Base-by-base conservation (phyloP, 192 early-diverging fungal species). In the Entomortierella lignicola region DNA sequence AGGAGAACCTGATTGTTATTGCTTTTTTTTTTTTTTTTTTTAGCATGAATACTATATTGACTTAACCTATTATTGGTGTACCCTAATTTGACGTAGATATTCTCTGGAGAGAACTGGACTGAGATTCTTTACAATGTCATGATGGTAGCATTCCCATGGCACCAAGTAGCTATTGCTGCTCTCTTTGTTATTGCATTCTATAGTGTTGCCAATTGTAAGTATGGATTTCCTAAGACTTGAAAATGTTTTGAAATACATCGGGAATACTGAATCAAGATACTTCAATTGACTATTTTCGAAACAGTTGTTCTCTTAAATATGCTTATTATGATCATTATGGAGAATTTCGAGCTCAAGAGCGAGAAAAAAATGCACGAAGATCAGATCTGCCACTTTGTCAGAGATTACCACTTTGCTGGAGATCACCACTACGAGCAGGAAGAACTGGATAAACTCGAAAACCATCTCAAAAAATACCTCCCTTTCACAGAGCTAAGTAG, bases 261-360 rank as follows among this genome's bases (percentile, higher is more conserved):
- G n/a, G n/a, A n/a, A n/a, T n/a, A n/a, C n/a, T n/a, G n/a, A n/a
- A n/a, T n/a, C n/a, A n/a, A n/a, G n/a, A n/a, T n/a, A n/a, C n/a
- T n/a, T n/a, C n/a, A n/a, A n/a, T n/a, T n/a, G n/a, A n/a, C n/a
- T n/a, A n/a, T n/a, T n/a, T n/a, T n/a, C n/a, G n/a, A n/a, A n/a
- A 1, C 61, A 89, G 88, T 89, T 65, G 82, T 90, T 4, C 55
- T 90, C 43, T 68, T 90, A 20, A 90, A 89, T 56, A 90, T 90
- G 89, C 81, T 90, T 26, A 89, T 90, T 61, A 87, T 87, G n/a
- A 83, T 90, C 43, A 71, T 90, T 23, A 86, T 87, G 84, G 89
- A 90, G 63, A 90, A 90, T 56, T 90, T 90, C 69, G 89, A 87
- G 50, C 87, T 82, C 6, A 67, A 63, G 8, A 82, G 80, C 0